phyloP scores from a whole-genome alignment of 306 rosid species.

The Pyrus betulifolia region DNA sequence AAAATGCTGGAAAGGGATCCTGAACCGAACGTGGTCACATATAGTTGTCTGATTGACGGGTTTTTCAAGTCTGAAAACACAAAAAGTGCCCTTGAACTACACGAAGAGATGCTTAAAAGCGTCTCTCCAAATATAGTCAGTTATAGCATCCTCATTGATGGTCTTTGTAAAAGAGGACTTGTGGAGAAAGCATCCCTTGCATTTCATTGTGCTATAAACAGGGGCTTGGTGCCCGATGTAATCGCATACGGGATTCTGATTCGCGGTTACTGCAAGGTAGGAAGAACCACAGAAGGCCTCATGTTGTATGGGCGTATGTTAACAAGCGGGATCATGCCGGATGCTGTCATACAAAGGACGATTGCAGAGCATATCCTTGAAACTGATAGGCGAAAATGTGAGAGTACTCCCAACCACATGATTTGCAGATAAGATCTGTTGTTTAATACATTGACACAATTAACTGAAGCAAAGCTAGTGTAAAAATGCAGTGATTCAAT shows the following conservation, averaged over 20 bases:
- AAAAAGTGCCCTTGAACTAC: constrained; percentile 18
- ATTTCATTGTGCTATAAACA: constrained; percentile 24
- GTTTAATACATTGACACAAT: not conserved
- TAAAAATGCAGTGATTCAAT: too few species aligned
- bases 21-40: constrained; percentile 21
- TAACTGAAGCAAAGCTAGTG: too few species aligned
- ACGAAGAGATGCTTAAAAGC: constrained; percentile 18
- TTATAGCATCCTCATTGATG: constrained; percentile 30
- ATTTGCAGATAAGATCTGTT: not conserved
- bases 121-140: constrained; percentile 29
- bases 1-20: constrained; percentile 18
- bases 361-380: not conserved
- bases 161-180: constrained; percentile 31
- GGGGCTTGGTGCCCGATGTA: constrained; percentile 21
- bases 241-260: constrained; percentile 31
- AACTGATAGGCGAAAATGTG: not conserved
- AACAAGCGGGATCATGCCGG: constrained; percentile 17
- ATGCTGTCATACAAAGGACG: constrained; percentile 10
- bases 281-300: constrained; percentile 18
- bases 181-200: constrained; percentile 22
- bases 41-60: constrained; percentile 30
- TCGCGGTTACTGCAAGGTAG: constrained; percentile 22
- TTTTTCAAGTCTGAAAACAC: constrained; percentile 17
- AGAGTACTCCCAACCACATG: not conserved
- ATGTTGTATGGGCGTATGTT: constrained; percentile 14